Conservation (phyloP, 2,329 filamentous ascomycete genomes). For the Penicillium expansum region DNA sequence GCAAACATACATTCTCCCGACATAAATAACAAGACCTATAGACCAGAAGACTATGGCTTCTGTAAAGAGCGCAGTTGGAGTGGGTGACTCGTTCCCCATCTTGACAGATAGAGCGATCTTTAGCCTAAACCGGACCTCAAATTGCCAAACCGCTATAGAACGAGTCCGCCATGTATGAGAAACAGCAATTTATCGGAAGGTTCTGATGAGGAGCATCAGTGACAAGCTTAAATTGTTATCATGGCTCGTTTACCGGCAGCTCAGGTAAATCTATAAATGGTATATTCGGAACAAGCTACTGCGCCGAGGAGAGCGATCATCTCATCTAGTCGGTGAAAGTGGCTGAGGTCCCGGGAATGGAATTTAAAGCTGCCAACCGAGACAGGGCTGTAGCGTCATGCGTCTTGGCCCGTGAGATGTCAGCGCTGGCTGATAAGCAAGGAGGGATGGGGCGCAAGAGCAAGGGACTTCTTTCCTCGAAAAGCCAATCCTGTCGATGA, state of each 20-base stretch:
- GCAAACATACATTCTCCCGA: conserved; percentile 30
- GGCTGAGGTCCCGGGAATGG: neutral
- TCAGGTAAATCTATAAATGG: neutral
- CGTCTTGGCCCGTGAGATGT: conserved; percentile 14
- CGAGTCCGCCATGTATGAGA: conserved; percentile 6
- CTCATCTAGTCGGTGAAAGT: conserved; percentile 11
- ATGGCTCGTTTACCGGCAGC: neutral
- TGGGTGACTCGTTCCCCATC: conserved; percentile 33
- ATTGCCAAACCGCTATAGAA: neutral
- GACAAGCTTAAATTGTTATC: neutral
- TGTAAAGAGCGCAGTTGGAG: conserved; percentile 28
- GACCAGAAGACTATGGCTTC: conserved; percentile 34
- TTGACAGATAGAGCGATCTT: conserved; percentile 6
- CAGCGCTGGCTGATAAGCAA: conserved; percentile 19
- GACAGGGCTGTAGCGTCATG: conserved; percentile 15
- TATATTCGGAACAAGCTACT: neutral
- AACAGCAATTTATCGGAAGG: neutral
- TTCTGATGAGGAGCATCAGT: conserved; percentile 2
- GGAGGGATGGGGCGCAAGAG: conserved; percentile 15
- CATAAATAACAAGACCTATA: conserved; percentile 29
- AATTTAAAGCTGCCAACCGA: conserved; percentile 2
- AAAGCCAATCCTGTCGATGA: conserved; percentile 13
- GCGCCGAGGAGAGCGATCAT: neutral
- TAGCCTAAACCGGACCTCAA: neutral
- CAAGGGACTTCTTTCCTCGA: conserved; percentile 19